Evolutionary conservation across 2,329 filamentous ascomycete species (phyloP).

Genomic region (Aspergillus quadrilineatus): DNA sequence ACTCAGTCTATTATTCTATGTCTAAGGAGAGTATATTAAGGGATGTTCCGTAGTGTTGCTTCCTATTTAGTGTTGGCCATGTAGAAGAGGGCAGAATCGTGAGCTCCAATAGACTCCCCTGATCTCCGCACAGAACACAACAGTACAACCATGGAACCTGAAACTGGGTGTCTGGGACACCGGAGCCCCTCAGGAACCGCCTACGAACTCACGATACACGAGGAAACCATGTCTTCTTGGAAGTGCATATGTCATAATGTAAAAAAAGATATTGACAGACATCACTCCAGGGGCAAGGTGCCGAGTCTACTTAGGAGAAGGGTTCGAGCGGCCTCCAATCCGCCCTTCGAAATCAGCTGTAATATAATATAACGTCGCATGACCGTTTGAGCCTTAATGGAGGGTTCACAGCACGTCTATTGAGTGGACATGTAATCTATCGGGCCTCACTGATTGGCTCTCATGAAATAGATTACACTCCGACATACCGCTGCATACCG

Average conservation of each 20-base stretch:
- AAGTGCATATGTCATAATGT: not conserved
- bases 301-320: not conserved
- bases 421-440: not conserved
- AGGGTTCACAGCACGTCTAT: not conserved
- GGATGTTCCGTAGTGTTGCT: not conserved
- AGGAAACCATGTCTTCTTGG: not conserved
- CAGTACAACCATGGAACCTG: not conserved
- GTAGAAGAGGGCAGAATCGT: not conserved
- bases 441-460: not conserved
- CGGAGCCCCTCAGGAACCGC: not conserved
- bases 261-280: not conserved
- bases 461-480: too few relatives aligned
- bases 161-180: not conserved
- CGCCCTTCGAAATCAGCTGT: not conserved
- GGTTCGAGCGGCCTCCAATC: not conserved
- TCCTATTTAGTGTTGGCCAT: not conserved
- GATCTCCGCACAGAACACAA: not conserved
- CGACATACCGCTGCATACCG: too few relatives aligned
- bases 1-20: not conserved
- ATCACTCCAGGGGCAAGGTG: not conserved
- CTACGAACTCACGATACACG: not conserved
- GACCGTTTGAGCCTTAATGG: slow-evolving; percentile 11
- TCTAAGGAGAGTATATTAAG: not conserved
- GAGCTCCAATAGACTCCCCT: not conserved
- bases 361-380: slow-evolving; percentile 13